Conservation (phyloP, 768 basidiomycete genomes). For the Cytidiella melzeri region DNA sequence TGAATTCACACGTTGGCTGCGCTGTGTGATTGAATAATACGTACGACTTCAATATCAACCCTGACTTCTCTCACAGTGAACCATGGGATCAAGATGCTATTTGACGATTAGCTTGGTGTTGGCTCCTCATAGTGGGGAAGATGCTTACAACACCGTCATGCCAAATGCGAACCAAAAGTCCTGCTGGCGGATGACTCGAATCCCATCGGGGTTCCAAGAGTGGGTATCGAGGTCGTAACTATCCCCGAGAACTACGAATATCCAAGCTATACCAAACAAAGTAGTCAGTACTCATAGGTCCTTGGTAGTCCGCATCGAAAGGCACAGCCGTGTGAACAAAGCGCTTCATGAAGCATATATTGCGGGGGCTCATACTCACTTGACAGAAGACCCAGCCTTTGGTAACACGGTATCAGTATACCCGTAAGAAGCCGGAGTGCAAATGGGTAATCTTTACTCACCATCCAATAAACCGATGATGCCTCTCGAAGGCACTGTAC, state of each 20-base stretch:
- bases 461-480: constrained; percentile 41
- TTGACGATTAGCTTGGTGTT: background rate
- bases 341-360: constrained; percentile 1
- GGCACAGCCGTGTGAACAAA: constrained; percentile 7
- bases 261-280: constrained; percentile 26
- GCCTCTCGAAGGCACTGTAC: constrained; percentile 34
- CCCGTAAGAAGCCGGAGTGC: constrained; percentile 7
- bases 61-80: constrained; percentile 32
- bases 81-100: constrained; percentile 35
- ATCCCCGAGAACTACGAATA: constrained; percentile 37
- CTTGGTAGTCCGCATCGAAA: background rate
- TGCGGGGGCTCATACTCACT: constrained; percentile 20
- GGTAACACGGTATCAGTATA: constrained; percentile 15
- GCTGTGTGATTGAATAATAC: constrained; percentile 12
- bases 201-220: constrained; percentile 28
- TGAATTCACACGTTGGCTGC: constrained; percentile 5
- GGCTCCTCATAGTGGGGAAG: background rate
- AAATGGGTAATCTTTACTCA: constrained; percentile 17
- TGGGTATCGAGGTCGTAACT: constrained; percentile 30
- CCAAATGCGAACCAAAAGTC: constrained; percentile 37
- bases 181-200: constrained; percentile 31
- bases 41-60: constrained; percentile 36
- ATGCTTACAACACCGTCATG: constrained; percentile 35
- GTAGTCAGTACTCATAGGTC: constrained; percentile 1
- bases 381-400: constrained; percentile 26